These are phyloP conservation scores for Cicer yamashitae DNA, from an alignment of 306 rosid species.

Conservation along the genomic window DNA sequence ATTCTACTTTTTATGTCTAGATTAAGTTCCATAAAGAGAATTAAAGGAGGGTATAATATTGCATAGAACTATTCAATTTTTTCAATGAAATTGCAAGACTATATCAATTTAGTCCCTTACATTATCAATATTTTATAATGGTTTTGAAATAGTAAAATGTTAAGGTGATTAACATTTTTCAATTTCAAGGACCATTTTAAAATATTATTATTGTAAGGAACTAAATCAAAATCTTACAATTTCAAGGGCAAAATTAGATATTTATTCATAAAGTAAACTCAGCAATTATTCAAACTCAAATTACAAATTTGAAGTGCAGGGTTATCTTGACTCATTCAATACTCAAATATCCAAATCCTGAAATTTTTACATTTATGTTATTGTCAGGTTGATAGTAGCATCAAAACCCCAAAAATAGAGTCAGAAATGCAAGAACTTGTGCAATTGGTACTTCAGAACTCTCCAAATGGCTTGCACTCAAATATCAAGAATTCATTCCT, in stretches of 20 bases:
- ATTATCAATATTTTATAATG: too few relatives aligned
- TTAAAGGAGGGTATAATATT: neutral
- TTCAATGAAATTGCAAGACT: too few relatives aligned
- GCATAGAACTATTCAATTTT: neutral
- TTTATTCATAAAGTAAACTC: too few relatives aligned
- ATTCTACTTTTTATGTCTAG: neutral
- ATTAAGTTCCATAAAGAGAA: neutral
- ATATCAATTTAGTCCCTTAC: too few relatives aligned
- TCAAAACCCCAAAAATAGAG: conserved; percentile 54
- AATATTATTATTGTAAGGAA: too few relatives aligned
- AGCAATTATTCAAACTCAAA: neutral
- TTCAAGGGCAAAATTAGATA: too few relatives aligned
- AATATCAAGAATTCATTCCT: conserved; percentile 66
- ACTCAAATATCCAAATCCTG: neutral
- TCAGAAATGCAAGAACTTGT: conserved; percentile 73
- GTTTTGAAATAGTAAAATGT: too few relatives aligned
- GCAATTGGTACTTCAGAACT: conserved; percentile 59
- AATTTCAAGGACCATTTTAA: too few relatives aligned
- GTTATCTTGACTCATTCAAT: conserved; percentile 7
- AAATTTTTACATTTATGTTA: neutral
- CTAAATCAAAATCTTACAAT: too few relatives aligned
- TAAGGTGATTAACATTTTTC: too few relatives aligned
- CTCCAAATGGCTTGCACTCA: conserved; percentile 54
- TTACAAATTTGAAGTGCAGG: neutral
- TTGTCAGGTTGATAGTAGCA: conserved; percentile 48